A percentile compares a stretch with the other conserved stretches of the same genome.
Evolutionary conservation across 805 yeast species (phyloP).

Genomic region (Sungouiozyma ichnusensis): DNA sequence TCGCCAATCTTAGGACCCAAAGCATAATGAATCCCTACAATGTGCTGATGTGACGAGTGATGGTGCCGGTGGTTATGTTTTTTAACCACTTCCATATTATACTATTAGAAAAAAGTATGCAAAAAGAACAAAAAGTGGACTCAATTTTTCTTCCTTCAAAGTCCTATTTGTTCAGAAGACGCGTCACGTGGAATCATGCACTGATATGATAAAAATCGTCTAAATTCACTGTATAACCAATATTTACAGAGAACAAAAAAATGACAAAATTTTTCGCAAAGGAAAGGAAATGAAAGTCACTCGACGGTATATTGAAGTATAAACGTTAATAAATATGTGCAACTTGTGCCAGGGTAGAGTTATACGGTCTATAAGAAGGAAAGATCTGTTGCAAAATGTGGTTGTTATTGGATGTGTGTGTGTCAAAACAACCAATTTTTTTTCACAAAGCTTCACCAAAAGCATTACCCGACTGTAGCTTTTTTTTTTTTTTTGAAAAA

Average conservation of each 20-base stretch:
- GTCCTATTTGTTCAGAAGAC: too few relatives aligned
- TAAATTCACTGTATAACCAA: not conserved
- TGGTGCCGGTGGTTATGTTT: constrained; percentile 1
- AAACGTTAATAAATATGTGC: not conserved
- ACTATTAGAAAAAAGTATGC: not conserved
- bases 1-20: constrained; percentile 80
- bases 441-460: not conserved
- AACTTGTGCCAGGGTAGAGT: not conserved
- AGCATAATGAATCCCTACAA: constrained; percentile 53
- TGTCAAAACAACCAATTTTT: not conserved
- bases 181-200: not conserved
- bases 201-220: not conserved
- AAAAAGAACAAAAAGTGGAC: not conserved
- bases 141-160: not conserved
- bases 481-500: not conserved
- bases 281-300: not conserved
- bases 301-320: not conserved
- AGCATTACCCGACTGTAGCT: not conserved
- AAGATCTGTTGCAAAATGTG: not conserved
- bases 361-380: not conserved
- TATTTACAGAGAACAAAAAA: too few relatives aligned
- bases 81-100: not conserved
- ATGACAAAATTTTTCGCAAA: too few relatives aligned
- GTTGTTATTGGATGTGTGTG: not conserved
- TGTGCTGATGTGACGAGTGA: constrained; percentile 20